Percentiles rank a stretch among this genome's conserved stretches.
phyloP scores from a whole-genome alignment of 805 yeast species.

The Candida ipomoeae region DNA sequence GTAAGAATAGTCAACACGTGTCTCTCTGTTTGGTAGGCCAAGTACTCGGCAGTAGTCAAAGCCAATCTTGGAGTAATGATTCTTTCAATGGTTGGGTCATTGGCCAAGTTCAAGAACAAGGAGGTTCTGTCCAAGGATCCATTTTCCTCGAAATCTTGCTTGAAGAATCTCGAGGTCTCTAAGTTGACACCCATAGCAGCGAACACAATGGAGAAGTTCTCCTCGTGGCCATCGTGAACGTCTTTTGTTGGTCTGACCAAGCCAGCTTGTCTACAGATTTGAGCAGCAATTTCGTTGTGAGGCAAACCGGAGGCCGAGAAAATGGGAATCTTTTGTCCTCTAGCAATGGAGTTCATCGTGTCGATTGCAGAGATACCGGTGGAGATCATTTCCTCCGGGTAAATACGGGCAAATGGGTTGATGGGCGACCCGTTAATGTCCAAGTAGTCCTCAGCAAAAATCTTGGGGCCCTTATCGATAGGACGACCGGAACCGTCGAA shows the following conservation, averaged over 20 bases:
- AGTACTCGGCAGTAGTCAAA: conserved; percentile 94
- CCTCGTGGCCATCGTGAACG: conserved; percentile 99
- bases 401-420: conserved; percentile 96
- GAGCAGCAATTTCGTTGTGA: conserved; percentile 99
- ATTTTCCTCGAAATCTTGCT: conserved; percentile 98
- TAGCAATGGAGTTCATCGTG: conserved; percentile 98
- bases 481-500: conserved; percentile 99
- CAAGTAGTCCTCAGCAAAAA: conserved; percentile 95
- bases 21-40: conserved; percentile 98
- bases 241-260: conserved; percentile 98
- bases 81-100: conserved; percentile 99
- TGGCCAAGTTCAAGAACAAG: conserved; percentile 93
- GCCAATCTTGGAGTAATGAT: conserved; percentile 99
- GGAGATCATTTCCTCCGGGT: conserved; percentile 99
- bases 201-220: conserved; percentile 96
- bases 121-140: conserved; percentile 98
- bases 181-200: conserved; percentile 99
- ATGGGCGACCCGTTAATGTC: conserved; percentile 99
- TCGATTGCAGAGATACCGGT: conserved; percentile 99
- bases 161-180: conserved; percentile 97
- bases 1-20: conserved; percentile 97
- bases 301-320: conserved; percentile 99
- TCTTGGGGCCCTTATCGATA: conserved; percentile 96
- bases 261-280: conserved; percentile 99
- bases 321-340: conserved; percentile 99